phyloP scores from a whole-genome alignment of 2,329 filamentous ascomycete genomes.

The Aspergillus quadricinctus region DNA sequence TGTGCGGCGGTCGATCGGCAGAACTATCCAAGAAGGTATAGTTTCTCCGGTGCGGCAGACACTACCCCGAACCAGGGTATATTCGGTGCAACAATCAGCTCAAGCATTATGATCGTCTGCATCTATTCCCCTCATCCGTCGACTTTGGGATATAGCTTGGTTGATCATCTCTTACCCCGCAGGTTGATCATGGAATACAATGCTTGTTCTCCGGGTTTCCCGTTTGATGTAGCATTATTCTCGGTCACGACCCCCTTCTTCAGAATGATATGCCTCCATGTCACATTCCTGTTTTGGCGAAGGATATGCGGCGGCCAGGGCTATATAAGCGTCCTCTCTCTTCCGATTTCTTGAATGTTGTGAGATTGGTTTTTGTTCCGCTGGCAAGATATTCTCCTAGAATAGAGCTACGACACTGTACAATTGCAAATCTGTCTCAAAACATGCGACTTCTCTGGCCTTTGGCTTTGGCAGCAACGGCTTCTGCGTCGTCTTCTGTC shows the following conservation, averaged over 20 bases:
- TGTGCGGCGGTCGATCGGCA: conserved; percentile 16
- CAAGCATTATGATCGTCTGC: background rate
- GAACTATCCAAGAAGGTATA: conserved; percentile 6
- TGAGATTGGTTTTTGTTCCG: too few relatives aligned
- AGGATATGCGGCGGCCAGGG: background rate
- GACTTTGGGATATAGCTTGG: background rate
- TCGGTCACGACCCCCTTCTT: background rate
- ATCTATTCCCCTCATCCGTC: too few relatives aligned
- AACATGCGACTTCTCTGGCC: conserved; percentile 4
- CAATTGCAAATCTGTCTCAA: too few relatives aligned
- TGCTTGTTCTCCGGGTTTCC: background rate
- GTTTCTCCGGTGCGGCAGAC: conserved; percentile 12
- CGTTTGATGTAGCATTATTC: background rate
- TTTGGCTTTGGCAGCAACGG: background rate
- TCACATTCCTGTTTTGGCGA: background rate
- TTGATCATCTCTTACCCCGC: background rate
- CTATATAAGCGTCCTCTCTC: background rate
- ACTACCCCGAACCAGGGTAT: too few relatives aligned
- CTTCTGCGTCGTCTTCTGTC: conserved; percentile 1
- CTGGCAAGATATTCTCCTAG: too few relatives aligned
- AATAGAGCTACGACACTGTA: too few relatives aligned
- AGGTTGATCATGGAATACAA: background rate
- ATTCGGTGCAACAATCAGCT: background rate
- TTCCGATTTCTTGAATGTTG: too few relatives aligned
- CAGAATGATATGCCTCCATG: too few relatives aligned